phyloP scores from a whole-genome alignment of 1,139 yeast species.

The Candida sp. region DNA sequence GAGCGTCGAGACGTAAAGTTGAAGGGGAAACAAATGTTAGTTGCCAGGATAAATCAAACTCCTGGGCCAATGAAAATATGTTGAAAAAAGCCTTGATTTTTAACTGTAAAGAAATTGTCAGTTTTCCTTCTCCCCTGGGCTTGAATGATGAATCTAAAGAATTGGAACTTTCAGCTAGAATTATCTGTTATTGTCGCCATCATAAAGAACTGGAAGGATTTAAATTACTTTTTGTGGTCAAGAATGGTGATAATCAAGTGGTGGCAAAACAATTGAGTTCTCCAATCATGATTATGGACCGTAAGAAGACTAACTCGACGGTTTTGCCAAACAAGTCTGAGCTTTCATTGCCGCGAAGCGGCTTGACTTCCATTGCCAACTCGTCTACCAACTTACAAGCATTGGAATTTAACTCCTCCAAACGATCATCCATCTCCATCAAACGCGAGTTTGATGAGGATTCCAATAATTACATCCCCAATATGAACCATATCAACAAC shows the following conservation, averaged over 20 bases:
- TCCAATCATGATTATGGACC: conserved; percentile 88
- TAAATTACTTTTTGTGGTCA: conserved; percentile 65
- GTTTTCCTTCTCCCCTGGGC: conserved; percentile 66
- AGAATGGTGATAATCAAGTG: conserved; percentile 54
- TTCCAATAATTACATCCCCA: no score
- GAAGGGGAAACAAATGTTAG: conserved; percentile 19
- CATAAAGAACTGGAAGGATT: conserved; percentile 86
- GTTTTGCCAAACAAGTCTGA: conserved; percentile 1
- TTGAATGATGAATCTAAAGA: conserved; percentile 35
- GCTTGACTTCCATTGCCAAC: conserved; percentile 13
- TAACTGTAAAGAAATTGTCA: conserved; percentile 83
- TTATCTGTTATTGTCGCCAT: conserved; percentile 95
- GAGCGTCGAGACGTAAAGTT: conserved; percentile 85
- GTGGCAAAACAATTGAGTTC: conserved; percentile 72
- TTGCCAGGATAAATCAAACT: conserved; percentile 40
- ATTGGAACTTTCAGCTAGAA: conserved; percentile 77
- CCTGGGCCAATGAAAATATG: conserved; percentile 74
- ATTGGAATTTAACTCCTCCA: conserved; percentile 4
- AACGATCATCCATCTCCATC: conserved; percentile 5
- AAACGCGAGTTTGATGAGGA: conserved; percentile 10
- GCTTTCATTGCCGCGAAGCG: not conserved
- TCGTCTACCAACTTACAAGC: conserved; percentile 18
- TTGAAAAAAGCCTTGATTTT: conserved; percentile 82
- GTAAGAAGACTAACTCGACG: conserved; percentile 59
- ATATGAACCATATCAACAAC: not conserved